These are phyloP conservation scores for Lentinula boryana DNA, from an alignment of 768 basidiomycete species.

Conservation along the genomic window DNA sequence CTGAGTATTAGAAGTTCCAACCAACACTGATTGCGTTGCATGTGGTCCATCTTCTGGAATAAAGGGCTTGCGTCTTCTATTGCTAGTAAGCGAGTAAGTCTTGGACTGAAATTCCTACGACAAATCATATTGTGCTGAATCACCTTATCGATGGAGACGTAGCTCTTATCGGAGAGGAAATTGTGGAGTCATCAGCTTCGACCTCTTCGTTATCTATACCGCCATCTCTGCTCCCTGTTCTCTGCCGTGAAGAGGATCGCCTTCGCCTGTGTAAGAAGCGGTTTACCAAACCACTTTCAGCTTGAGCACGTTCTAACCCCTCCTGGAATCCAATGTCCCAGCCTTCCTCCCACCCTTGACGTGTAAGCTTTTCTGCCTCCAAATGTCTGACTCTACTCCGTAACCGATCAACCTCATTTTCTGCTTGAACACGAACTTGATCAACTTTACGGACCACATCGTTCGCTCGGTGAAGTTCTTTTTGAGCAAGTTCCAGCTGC, in stretches of 20 bases:
- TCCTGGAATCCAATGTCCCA: slow-evolving; percentile 6
- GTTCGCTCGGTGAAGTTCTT: slow-evolving; percentile 1
- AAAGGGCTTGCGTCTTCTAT: not conserved
- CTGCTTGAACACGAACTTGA: slow-evolving; percentile 1
- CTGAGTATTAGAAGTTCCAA: not conserved
- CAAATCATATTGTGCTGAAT: not conserved
- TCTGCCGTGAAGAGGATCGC: not conserved
- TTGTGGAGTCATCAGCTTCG: not conserved
- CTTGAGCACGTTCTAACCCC: not conserved
- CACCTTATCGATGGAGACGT: slow-evolving; percentile 1
- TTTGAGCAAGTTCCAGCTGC: not conserved
- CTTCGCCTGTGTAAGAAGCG: not conserved
- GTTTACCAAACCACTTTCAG: not conserved
- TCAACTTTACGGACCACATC: slow-evolving; percentile 2
- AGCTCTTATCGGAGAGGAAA: not conserved
- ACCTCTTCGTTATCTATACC: not conserved
- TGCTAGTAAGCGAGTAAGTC: not conserved
- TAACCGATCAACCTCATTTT: not conserved
- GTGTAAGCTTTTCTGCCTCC: not conserved
- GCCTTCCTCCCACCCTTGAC: slow-evolving; percentile 7
- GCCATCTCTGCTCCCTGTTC: not conserved
- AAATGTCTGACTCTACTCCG: not conserved
- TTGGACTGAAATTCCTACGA: not conserved
- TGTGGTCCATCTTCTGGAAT: not conserved
- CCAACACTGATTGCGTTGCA: not conserved